These are phyloP conservation scores for Agrostemma githago DNA, from an alignment of 148 eudicot genomes.

Conservation along the genomic window DNA sequence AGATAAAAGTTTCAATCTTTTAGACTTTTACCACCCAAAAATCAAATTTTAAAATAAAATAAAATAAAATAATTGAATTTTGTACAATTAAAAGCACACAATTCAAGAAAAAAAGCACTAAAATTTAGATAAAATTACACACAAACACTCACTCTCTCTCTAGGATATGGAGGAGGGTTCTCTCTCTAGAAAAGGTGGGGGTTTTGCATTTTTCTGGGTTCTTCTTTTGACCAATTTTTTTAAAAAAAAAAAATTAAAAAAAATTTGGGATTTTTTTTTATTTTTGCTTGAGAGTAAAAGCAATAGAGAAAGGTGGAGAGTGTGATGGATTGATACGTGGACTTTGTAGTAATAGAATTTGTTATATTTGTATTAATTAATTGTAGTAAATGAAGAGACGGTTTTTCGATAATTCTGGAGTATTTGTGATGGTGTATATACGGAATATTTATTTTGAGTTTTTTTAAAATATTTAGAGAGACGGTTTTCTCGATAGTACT, in stretches of 20 bases:
- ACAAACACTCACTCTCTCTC: background rate
- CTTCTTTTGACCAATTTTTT: constrained; percentile 10
- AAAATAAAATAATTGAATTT: background rate
- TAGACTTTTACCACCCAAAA: background rate
- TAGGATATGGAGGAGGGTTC: background rate
- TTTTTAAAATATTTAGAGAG: too few species aligned
- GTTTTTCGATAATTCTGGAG: too few species aligned
- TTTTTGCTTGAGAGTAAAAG: constrained; percentile 20
- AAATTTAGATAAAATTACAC: background rate
- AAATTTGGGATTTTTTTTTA: background rate
- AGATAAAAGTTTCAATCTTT: too few species aligned
- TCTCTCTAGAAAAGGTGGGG: constrained; percentile 16
- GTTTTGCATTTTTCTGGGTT: constrained; percentile 25
- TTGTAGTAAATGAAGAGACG: too few species aligned
- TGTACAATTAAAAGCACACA: background rate
- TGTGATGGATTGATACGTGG: constrained; percentile 20
- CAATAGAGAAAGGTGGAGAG: constrained; percentile 21
- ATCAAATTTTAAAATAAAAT: too few species aligned
- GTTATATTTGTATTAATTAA: too few species aligned
- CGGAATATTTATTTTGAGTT: too few species aligned
- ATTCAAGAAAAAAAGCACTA: constrained; percentile 1
- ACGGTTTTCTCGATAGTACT: too few species aligned
- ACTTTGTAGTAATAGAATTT: background rate
- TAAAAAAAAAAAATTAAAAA: too few species aligned
- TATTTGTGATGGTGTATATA: too few species aligned